These are phyloP conservation scores for Tulasnella calospora DNA, from an alignment of 768 basidiomycete species.

Conservation along the genomic window DNA sequence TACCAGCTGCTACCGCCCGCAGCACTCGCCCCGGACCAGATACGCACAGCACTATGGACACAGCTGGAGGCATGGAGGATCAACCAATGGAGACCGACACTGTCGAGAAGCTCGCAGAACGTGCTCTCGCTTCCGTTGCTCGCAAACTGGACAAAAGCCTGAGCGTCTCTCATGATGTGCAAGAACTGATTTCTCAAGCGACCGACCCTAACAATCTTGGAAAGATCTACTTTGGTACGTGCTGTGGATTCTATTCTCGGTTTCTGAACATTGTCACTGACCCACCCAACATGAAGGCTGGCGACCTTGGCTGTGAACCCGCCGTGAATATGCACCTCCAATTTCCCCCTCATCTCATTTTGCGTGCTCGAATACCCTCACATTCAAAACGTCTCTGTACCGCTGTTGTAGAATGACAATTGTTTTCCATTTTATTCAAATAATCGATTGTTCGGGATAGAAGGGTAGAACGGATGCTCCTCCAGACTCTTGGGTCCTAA, in stretches of 20 bases:
- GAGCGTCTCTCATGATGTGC: conserved; percentile 90
- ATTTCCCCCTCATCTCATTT: background rate
- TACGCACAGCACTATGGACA: background rate
- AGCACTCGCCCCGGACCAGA: background rate
- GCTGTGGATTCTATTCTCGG: background rate
- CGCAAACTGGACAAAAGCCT: conserved; percentile 78
- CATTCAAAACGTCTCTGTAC: background rate
- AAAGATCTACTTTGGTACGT: conserved; percentile 65
- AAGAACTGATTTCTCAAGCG: conserved; percentile 85
- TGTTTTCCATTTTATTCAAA: background rate
- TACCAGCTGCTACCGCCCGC: background rate
- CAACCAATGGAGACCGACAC: conserved; percentile 51
- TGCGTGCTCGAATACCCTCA: background rate
- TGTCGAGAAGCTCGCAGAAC: conserved; percentile 83
- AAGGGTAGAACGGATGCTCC: background rate
- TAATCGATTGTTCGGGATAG: background rate
- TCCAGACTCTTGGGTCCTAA: conserved; percentile 39
- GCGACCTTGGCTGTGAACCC: background rate
- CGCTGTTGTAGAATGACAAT: background rate
- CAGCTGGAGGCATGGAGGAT: background rate
- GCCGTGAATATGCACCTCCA: no score
- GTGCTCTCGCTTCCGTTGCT: conserved; percentile 73
- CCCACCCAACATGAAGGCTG: background rate
- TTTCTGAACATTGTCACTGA: background rate
- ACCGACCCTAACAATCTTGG: conserved; percentile 71